Evolutionary conservation across 108 stramenopile genomes (phyloP), one percentile per base, ranked within the genome.

Genomic region (Discostella stelligeroides): DNA sequence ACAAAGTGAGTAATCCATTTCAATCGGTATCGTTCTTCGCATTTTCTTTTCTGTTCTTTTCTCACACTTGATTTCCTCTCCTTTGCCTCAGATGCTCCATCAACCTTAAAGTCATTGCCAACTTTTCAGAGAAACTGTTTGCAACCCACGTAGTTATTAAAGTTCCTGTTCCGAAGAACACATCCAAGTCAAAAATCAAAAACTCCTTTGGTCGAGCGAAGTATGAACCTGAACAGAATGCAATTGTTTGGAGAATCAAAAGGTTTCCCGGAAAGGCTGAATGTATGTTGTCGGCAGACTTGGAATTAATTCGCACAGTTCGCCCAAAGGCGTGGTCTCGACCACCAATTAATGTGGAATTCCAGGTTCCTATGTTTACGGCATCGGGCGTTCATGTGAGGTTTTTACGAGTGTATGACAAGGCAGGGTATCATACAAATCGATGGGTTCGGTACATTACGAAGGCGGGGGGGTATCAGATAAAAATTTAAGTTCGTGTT

Each of bases 361-460:
- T 99, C 73, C 92, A 96, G 58, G 97, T 99, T 50, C 97, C 98
- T 18, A 98, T 98, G 99, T 98, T 96, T 73, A 96, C 97, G 2
- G 86, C 96, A 14, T 97, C 96, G 27, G 99, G 99, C 15, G 97
- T 99, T 7, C 95, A 98, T 67, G 99, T 99, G 46, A 90, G 97
- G 23, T 98, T 96, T 78, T 85, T 98, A 55, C 94, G 95, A 61
- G 98, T 99, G 13, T 97, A 96, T 80, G 99, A 99, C 63, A 98
- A 98, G 87, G 91, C 90, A 60, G 96, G 96, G 1, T 98, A 98
- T 77, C 88, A 92, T 42, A 94, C 96, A 40, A 96, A 95, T 68
- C 88, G 95, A 77, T 99, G 97, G 97, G 99, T 99, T 15, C 87
- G 97, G 60, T 98, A 98, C 84, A 96, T 98, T 62, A 98, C 99